Base-by-base conservation (phyloP, 345 rosid species). In the Gossypium ekmanianum region DNA sequence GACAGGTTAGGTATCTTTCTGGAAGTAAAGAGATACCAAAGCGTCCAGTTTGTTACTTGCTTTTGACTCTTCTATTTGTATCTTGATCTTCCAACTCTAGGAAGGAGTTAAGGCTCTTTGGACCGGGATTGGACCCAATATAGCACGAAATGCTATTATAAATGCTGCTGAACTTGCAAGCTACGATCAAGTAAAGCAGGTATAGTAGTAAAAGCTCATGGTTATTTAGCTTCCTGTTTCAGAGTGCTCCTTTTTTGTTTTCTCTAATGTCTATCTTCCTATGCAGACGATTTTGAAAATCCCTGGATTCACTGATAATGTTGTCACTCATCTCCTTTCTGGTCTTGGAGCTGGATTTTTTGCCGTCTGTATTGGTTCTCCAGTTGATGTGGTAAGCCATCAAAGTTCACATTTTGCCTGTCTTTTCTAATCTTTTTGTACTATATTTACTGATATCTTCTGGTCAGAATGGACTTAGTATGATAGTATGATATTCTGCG, bases 101-200 rank as follows among this genome's bases (percentile, higher is more conserved):
- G 98, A 96, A 91, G 99, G 99, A 78, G 69, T 93, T 72, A 70
- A 74, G 26, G 95, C 94, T 81, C 98, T 96, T 63, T 96, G 99
- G 99, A 96, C 97, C 73, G 99, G 98, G 56, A 59, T 96, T 77
- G 96, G 98, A 68, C 99, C 99, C 16, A 96, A 96, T 27, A 80
- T 96, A 62, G 95, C 97, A 17, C 87, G 97, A 62, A 96, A 96
- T 76, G 98, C 98, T 69, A 93, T 93, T 74, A 92, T 96, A 76
- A 96, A 93, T 85, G 98, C 99, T 75, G 97, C 99, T 80, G 98
- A 89, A 76, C 85, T 96, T 61, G 99, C 99, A 44, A 93, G 97
- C 81, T 93, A 93, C 61, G 99, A 93, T 86, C 98, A 96, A 92
- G 91, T 96, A 80, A 96, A 93, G 83, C 84, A 92, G 94, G 98